Evolutionary conservation across 2,329 filamentous ascomycete genomes (phyloP), one percentile per base, ranked within the genome.

Genomic region (Parastagonospora nodorum): DNA sequence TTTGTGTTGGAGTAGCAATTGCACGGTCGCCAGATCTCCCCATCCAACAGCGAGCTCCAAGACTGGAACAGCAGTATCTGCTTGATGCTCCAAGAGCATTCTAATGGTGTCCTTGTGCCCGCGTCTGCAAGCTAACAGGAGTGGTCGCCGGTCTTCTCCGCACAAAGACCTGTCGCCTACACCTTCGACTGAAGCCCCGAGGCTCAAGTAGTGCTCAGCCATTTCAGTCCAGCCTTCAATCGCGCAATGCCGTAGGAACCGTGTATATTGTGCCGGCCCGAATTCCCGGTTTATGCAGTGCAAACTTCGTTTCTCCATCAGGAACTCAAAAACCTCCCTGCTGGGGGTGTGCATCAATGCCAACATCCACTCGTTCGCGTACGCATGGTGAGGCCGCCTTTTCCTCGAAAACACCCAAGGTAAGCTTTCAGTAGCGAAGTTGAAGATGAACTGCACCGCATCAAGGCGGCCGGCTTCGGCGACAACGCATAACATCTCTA

Each of bases 221-320:
- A 48, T 52, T 24, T 48, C 50, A 45, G 12, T 31, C 50, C 50
- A 48, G 10, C 50, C 45, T 31, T 30, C 27, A 4, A 4, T 4
- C 11, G 50, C 50, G 24, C 50, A 48, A 14, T 24, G 40, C 4
- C 28, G 5, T 11, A 52, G 36, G 19, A 48, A 51, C 7, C 2
- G 8, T 8, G 49, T 51, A 9, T 38, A 36, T 32, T 48, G 19
- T 16, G 15, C 33, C 1, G 27, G 24, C 12, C 49, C 49, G 40
- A 29, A 48, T 8, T 11, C 5, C 12, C 32, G 27, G 31, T 29
- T 14, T 2, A 38, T 24, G 15, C 45, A 48, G 15, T 48, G 93
- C 4, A 42, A 4, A 8, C 31, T 28, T 10, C 45, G 38, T 29
- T 42, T 37, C n/a, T 48, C 45, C 31, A 42, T 42, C 5, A 42